Percentiles rank a stretch among this genome's conserved stretches.
phyloP scores from a whole-genome alignment of 1,139 yeast genomes.

The Saccharomyces uvarum region DNA sequence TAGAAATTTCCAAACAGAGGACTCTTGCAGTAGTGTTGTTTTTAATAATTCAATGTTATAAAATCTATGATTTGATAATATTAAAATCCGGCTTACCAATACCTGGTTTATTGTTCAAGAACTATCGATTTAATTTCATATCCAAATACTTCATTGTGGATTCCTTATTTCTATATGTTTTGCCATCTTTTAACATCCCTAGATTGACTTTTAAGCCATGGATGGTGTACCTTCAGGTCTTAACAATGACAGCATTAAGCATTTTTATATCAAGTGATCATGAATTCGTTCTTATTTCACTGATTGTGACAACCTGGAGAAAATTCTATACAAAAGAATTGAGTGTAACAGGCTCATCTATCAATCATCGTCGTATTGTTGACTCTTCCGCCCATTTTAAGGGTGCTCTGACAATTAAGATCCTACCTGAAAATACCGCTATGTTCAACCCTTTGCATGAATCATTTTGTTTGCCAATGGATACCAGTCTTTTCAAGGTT shows the following conservation, averaged over 20 bases:
- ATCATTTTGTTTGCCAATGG: slow-evolving; percentile 52
- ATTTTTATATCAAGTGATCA: slow-evolving; percentile 35
- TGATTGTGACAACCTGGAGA: slow-evolving; percentile 43
- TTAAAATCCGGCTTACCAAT: slow-evolving; percentile 30
- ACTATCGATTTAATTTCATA: slow-evolving; percentile 50
- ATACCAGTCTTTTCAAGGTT: slow-evolving; percentile 25
- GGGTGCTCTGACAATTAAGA: slow-evolving; percentile 80
- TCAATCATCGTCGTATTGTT: slow-evolving; percentile 36
- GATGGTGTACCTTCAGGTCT: slow-evolving; percentile 34
- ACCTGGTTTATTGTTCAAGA: slow-evolving; percentile 34
- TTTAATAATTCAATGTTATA: slow-evolving; percentile 69
- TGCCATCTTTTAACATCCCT: slow-evolving; percentile 73
- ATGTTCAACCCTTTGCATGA: slow-evolving; percentile 67
- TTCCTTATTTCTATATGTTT: slow-evolving; percentile 55
- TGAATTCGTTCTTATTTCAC: slow-evolving; percentile 43
- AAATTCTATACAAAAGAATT: slow-evolving; percentile 51
- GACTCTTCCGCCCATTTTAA: slow-evolving; percentile 70
- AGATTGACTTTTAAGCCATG: slow-evolving; percentile 47
- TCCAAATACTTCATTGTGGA: slow-evolving; percentile 69
- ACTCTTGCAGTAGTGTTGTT: slow-evolving; percentile 58
- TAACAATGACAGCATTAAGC: slow-evolving; percentile 33
- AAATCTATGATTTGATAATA: slow-evolving; percentile 59
- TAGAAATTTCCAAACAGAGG: slow-evolving; percentile 83
- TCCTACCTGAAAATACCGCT: slow-evolving; percentile 87
- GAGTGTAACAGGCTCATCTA: slow-evolving; percentile 53